These are phyloP conservation scores for Hypomontagnella submonticulosa DNA, from an alignment of 495 filamentous ascomycete species.

Conservation along the genomic window DNA sequence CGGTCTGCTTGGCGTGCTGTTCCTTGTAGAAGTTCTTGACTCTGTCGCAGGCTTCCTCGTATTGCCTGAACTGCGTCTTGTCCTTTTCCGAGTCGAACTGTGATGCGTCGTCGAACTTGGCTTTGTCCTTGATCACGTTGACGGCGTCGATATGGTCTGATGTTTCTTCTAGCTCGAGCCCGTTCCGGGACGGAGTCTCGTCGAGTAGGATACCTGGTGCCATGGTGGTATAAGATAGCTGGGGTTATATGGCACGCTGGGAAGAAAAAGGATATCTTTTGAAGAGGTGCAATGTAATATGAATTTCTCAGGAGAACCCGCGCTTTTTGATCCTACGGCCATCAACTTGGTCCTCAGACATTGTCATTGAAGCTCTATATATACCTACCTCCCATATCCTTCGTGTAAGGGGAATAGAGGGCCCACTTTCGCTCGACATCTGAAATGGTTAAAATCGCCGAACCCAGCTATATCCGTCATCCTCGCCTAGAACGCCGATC, in stretches of 20 bases:
- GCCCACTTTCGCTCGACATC: slow-evolving; percentile 23
- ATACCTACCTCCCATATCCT: slow-evolving; percentile 6
- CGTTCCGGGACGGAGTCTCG: slow-evolving; percentile 61
- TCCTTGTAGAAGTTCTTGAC: slow-evolving; percentile 86
- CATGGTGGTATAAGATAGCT: slow-evolving; percentile 32
- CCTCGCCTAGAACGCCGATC: slow-evolving; percentile 19
- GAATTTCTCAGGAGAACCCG: neutral
- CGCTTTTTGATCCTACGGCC: neutral
- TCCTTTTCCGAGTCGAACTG: slow-evolving; percentile 81
- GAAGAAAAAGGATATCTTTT: slow-evolving; percentile 15
- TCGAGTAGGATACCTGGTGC: slow-evolving; percentile 44
- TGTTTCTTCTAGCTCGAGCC: slow-evolving; percentile 78
- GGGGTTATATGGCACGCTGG: neutral
- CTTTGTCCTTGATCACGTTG: slow-evolving; percentile 74
- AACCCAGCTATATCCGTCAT: slow-evolving; percentile 21
- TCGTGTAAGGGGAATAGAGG: slow-evolving; percentile 37
- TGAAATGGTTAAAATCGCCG: slow-evolving; percentile 46
- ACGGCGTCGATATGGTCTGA: slow-evolving; percentile 84
- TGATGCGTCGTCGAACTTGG: slow-evolving; percentile 68
- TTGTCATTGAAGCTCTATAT: slow-evolving; percentile 23
- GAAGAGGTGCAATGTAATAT: slow-evolving; percentile 1
- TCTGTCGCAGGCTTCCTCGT: slow-evolving; percentile 78
- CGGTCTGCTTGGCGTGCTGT: slow-evolving; percentile 86
- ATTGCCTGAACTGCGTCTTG: slow-evolving; percentile 83
- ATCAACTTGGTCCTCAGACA: neutral